Conservation (phyloP, 2,329 filamentous ascomycete genomes). For the Conoideocrella luteorostrata region DNA sequence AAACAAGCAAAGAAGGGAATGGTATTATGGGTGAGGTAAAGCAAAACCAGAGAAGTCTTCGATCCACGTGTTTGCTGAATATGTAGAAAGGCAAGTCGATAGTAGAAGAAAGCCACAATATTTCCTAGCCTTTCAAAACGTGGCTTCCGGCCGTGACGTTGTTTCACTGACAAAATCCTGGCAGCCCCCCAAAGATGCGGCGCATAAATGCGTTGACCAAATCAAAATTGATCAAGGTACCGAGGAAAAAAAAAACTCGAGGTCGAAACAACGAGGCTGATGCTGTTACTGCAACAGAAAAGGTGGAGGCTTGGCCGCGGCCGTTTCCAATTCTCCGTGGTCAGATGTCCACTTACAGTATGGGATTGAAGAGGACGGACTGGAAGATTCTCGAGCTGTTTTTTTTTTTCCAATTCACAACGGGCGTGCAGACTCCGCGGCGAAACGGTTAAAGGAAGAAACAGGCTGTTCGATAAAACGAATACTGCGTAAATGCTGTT, state of each 20-base stretch:
- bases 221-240: background rate
- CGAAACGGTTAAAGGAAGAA: background rate
- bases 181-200: background rate
- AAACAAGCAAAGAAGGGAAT: background rate
- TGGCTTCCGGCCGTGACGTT: background rate
- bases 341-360: constrained; percentile 1
- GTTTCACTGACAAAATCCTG: background rate
- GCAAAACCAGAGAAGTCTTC: background rate
- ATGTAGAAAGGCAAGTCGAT: background rate
- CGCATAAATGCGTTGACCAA: background rate
- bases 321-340: constrained; percentile 1
- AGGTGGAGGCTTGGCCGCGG: constrained; percentile 4
- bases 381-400: too few relatives aligned
- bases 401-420: too few relatives aligned
- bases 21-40: background rate
- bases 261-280: constrained; percentile 8
- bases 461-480: background rate
- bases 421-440: too few relatives aligned
- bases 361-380: too few relatives aligned
- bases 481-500: constrained; percentile 1
- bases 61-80: background rate
- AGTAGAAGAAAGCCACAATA: background rate
- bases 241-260: background rate
- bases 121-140: background rate
- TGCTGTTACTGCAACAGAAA: constrained; percentile 9